Percentiles rank a stretch among this genome's conserved stretches.
These are phyloP conservation scores for Cerioporus squamosus DNA, from an alignment of 1,284 basidiomycete species.

Conservation along the genomic window DNA sequence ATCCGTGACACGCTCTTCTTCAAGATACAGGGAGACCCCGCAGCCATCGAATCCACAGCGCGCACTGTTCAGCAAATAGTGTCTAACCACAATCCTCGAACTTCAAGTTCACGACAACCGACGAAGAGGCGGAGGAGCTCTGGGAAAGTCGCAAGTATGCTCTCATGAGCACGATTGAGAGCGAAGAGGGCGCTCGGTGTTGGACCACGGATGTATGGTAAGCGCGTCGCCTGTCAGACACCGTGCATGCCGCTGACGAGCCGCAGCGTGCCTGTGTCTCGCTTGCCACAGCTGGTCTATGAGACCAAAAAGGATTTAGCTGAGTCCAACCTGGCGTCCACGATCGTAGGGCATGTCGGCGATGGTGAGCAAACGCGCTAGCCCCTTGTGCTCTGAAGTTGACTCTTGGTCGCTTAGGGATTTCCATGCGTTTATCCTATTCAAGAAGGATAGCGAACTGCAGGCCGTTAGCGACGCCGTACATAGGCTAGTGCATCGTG, in stretches of 20 bases:
- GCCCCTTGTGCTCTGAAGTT: conserved; percentile 7
- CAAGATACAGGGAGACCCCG: conserved; percentile 56
- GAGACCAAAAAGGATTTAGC: conserved; percentile 82
- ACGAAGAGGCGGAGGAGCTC: conserved; percentile 78
- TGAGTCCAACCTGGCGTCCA: conserved; percentile 62
- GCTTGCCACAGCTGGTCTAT: conserved; percentile 65
- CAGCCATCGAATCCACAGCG: conserved; percentile 66
- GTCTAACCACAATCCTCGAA: conserved; percentile 65
- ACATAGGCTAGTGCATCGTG: conserved; percentile 69
- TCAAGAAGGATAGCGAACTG: conserved; percentile 64
- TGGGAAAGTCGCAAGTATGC: conserved; percentile 92
- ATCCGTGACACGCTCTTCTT: conserved; percentile 73
- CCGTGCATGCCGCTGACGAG: background rate
- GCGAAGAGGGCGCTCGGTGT: conserved; percentile 62
- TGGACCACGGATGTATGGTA: conserved; percentile 93
- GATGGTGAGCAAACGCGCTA: conserved; percentile 57
- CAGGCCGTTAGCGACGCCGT: conserved; percentile 60
- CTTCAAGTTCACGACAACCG: conserved; percentile 79
- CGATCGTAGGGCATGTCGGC: conserved; percentile 85
- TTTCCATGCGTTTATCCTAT: conserved; percentile 75
- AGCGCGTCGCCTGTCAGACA: conserved; percentile 1
- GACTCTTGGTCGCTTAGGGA: conserved; percentile 36
- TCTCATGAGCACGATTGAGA: conserved; percentile 71
- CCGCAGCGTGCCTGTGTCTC: conserved; percentile 79
- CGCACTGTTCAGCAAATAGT: conserved; percentile 63